Conservation (phyloP, 2,329 filamentous ascomycete species). For the Mycosphaerella sp. region DNA sequence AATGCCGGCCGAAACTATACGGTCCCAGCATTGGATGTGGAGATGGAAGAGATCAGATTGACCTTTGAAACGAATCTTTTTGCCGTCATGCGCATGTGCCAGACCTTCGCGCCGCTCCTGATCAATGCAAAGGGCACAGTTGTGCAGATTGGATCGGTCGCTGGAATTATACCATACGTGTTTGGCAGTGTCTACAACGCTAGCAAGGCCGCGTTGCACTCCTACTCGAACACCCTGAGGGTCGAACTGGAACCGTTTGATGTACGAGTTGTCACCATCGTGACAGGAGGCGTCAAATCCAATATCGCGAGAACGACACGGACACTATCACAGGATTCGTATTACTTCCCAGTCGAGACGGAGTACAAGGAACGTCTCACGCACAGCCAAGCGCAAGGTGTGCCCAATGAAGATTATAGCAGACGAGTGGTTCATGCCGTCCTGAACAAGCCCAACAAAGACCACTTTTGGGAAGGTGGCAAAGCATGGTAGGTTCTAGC, state of each 20-base stretch:
- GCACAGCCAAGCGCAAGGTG: constrained; percentile 49
- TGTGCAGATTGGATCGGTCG: constrained; percentile 41
- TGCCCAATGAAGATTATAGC: constrained; percentile 50
- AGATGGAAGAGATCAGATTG: constrained; percentile 42
- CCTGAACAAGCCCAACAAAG: constrained; percentile 35
- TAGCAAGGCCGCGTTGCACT: constrained; percentile 54
- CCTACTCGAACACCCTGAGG: constrained; percentile 52
- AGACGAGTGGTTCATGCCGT: constrained; percentile 50
- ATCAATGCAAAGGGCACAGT: constrained; percentile 41
- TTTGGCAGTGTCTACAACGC: constrained; percentile 49
- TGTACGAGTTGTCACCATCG: constrained; percentile 42
- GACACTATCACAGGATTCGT: constrained; percentile 41
- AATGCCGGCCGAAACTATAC: constrained; percentile 50
- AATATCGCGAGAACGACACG: constrained; percentile 51
- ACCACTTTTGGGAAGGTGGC: constrained; percentile 49
- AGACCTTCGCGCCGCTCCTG: constrained; percentile 51
- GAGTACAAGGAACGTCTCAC: constrained; percentile 48
- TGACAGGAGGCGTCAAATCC: constrained; percentile 56
- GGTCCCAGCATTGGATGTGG: constrained; percentile 49
- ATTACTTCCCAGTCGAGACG: constrained; percentile 48
- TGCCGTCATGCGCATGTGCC: constrained; percentile 52
- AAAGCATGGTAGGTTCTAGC: constrained; percentile 33
- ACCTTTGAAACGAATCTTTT: constrained; percentile 53
- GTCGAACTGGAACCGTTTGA: constrained; percentile 51
- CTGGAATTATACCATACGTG: constrained; percentile 41